A percentile compares a stretch with the other conserved stretches of the same genome.
Conservation (phyloP, 2,329 filamentous ascomycete genomes). For the Drechslerella dactyloides region DNA sequence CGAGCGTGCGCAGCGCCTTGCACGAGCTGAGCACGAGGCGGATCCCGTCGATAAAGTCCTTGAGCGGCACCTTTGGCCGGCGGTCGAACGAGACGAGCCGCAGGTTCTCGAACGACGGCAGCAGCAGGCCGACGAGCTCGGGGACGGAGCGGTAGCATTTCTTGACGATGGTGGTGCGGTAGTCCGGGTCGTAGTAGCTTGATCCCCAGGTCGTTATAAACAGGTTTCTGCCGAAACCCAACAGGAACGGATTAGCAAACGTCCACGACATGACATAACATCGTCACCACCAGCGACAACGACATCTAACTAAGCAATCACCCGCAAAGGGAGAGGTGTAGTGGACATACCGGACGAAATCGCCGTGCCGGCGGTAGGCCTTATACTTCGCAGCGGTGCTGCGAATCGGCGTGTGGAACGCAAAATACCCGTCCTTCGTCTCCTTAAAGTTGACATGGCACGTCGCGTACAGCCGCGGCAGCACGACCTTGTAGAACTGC, state of each 20-base stretch:
- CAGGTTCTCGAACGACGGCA: neutral
- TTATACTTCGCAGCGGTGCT: neutral
- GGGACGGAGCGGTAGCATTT: slow-evolving; percentile 2
- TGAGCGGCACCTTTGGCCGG: neutral
- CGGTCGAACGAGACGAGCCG: neutral
- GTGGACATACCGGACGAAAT: neutral
- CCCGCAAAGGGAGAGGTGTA: neutral
- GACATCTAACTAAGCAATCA: neutral
- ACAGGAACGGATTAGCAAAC: neutral
- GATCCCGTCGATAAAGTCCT: neutral
- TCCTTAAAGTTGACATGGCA: slow-evolving; percentile 1
- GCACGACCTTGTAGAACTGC: slow-evolving; percentile 7
- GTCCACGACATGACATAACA: neutral
- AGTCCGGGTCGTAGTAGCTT: slow-evolving; percentile 1
- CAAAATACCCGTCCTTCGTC: slow-evolving; percentile 2
- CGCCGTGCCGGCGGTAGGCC: neutral
- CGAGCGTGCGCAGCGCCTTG: neutral
- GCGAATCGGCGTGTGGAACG: slow-evolving; percentile 1
- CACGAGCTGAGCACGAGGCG: neutral
- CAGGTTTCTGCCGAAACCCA: neutral
- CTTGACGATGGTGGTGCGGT: neutral
- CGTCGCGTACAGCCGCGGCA: slow-evolving; percentile 1
- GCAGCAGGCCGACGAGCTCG: neutral
- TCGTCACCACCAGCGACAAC: neutral
- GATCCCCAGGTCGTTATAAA: slow-evolving; percentile 1